phyloP scores from a whole-genome alignment of 1,284 basidiomycete species.

The Trichosporon sp. region DNA sequence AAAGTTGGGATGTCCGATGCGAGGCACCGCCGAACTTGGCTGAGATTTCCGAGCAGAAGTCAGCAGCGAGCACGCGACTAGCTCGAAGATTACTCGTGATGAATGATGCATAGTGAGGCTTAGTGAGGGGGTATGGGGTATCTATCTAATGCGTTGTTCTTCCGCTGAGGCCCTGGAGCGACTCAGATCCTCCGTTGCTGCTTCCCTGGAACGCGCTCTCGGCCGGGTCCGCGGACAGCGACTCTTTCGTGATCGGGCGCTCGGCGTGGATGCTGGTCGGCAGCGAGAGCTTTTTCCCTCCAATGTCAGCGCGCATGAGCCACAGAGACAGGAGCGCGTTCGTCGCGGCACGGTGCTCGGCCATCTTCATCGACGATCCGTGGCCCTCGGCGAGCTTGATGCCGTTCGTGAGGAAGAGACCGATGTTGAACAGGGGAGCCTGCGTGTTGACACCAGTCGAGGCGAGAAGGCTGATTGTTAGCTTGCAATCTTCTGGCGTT shows the following conservation, averaged over 20 bases:
- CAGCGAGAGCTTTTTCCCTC: conserved; percentile 20
- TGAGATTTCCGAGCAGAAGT: not conserved
- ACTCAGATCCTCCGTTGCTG: conserved; percentile 25
- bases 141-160: conserved; percentile 27
- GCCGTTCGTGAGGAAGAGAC: conserved; percentile 83
- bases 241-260: conserved; percentile 21
- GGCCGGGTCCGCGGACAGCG: conserved; percentile 1
- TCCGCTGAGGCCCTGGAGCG: conserved; percentile 27
- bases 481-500: not conserved
- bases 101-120: conserved; percentile 23
- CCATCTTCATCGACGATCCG: conserved; percentile 91
- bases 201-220: conserved; percentile 23
- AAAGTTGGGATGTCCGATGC: not conserved
- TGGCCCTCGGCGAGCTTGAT: conserved; percentile 90
- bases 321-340: conserved; percentile 53
- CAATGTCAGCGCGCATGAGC: conserved; percentile 40
- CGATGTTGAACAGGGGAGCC: conserved; percentile 89
- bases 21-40: not conserved
- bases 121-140: conserved; percentile 21
- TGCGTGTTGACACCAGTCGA: conserved; percentile 89
- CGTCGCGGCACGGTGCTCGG: conserved; percentile 77
- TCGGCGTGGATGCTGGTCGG: conserved; percentile 26
- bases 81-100: conserved; percentile 18
- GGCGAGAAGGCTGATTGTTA: conserved; percentile 69
- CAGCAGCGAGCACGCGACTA: not conserved